Evolutionary conservation across 2,329 filamentous ascomycete genomes (phyloP).

Genomic region (Stemphylium vesicarium): DNA sequence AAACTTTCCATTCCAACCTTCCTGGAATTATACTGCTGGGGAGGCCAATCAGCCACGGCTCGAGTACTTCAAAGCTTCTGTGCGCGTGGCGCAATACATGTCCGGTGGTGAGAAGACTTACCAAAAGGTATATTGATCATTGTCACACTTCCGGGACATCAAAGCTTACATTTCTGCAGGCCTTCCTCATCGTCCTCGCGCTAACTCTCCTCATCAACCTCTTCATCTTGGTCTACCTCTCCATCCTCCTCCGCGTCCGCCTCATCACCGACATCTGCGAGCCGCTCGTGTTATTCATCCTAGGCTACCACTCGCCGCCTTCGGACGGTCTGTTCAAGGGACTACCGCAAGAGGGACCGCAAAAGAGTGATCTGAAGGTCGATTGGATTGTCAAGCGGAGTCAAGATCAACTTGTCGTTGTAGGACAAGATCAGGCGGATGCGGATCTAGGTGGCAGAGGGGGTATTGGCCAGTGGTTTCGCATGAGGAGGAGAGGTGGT

Average conservation of each 20-base stretch:
- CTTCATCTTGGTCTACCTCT: conserved; percentile 13
- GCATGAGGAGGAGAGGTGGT: background rate
- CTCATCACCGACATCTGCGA: conserved; percentile 16
- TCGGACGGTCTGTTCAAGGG: background rate
- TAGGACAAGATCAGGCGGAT: background rate
- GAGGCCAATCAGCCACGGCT: background rate
- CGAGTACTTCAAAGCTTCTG: conserved; percentile 11
- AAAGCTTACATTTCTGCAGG: background rate
- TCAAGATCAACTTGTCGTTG: conserved; percentile 3
- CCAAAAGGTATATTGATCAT: conserved; percentile 1
- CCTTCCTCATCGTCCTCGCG: conserved; percentile 3
- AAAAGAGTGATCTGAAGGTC: background rate
- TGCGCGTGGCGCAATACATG: conserved; percentile 17
- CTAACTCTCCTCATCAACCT: conserved; percentile 7
- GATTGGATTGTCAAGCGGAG: conserved; percentile 10
- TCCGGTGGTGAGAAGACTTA: conserved; percentile 11
- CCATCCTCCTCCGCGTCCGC: conserved; percentile 2
- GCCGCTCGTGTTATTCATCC: conserved; percentile 9
- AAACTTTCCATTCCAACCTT: conserved; percentile 5
- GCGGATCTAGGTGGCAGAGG: background rate
- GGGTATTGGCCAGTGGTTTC: background rate
- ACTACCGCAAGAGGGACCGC: conserved; percentile 4
- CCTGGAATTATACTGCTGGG: background rate
- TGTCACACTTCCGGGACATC: background rate
- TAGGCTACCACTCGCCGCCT: conserved; percentile 9